phyloP scores from a whole-genome alignment of 225 moss, liverwort and hornwort species.

The Sphagnum tenellum region DNA sequence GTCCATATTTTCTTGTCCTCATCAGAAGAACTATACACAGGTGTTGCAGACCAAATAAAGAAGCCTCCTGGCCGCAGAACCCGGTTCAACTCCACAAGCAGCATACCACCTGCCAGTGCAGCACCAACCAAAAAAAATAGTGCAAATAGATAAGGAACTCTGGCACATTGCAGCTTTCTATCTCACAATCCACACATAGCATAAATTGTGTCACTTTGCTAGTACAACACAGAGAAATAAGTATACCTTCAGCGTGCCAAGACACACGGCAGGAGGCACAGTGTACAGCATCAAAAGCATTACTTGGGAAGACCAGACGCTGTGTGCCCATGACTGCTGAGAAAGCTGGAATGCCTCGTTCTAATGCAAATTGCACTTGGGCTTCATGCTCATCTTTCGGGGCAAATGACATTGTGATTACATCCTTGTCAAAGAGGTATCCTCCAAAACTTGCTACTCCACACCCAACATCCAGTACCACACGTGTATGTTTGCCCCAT shows the following conservation, averaged over 20 bases:
- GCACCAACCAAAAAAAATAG: neutral
- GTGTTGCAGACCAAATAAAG: constrained; percentile 59
- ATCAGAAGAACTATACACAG: constrained; percentile 7
- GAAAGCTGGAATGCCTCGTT: constrained; percentile 72
- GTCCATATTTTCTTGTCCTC: constrained; percentile 15
- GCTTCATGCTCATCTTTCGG: constrained; percentile 45
- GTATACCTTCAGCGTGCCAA: constrained; percentile 16
- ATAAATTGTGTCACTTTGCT: neutral
- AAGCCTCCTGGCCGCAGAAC: constrained; percentile 56
- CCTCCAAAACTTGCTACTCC: constrained; percentile 68
- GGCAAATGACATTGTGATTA: constrained; percentile 60
- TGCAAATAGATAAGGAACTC: too few relatives aligned
- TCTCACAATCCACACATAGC: neutral
- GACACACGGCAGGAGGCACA: constrained; percentile 53
- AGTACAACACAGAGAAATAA: too few relatives aligned
- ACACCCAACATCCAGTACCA: constrained; percentile 60
- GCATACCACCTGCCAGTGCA: constrained; percentile 38
- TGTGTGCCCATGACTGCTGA: constrained; percentile 52
- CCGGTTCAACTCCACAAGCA: constrained; percentile 53
- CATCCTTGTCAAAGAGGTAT: constrained; percentile 52
- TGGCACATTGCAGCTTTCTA: too few relatives aligned
- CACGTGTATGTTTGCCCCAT: constrained; percentile 57
- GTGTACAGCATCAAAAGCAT: constrained; percentile 79
- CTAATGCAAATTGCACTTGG: constrained; percentile 61
- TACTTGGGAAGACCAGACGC: constrained; percentile 58